Evolutionary conservation across 257 asterid species (phyloP), one percentile per base, ranked within the genome.

Genomic region (Solanum rostratum): DNA sequence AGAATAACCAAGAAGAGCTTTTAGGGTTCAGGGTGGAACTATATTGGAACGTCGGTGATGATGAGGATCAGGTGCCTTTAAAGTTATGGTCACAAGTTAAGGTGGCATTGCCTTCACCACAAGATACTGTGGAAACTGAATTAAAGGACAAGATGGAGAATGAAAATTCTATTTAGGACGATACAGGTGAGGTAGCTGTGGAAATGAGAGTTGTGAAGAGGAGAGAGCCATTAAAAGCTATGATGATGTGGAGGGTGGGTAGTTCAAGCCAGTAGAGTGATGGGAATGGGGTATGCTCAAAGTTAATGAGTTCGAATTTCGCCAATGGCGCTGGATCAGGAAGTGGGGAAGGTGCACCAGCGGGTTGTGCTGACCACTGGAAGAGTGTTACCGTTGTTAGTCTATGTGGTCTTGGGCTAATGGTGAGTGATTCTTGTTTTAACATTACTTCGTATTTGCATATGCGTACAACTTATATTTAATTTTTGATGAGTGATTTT

Each of bases 31-130:
- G 90, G 45, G 79, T 90, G 43, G 98, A 95, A 27, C 92, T 97
- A 22, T 97, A 97, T 57, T 94, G 99, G 98, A 94, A 91, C 76
- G 93, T 95, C 13, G 96, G 92, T 12, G 98, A 94, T 41, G 99
- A 94, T 60, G 99, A 97, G 91, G 99, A 97, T 91, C 99, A 97
- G 71, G 91, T 92, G 80, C 97, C 97, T 65, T 88, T 97, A 86
- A 92, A 92, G 87, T 88, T 97, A 69, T 99, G 94, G 88, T 97
- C 99, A 29, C 97, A 94, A 94, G 99, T 95, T 5, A 94, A 94
- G 98, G 92, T 97, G 86, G 98, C 99, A 45, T 86, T 97, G 94
- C 99, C 98, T 57, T 90, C 94, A 33, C 97, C 98, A 54, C 96
- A 91, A 70, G 99, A 97, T 66, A 80, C 88, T 5, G 99, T 97